Conservation (phyloP, 78 protist species). For the Bigelowiella natans region DNA sequence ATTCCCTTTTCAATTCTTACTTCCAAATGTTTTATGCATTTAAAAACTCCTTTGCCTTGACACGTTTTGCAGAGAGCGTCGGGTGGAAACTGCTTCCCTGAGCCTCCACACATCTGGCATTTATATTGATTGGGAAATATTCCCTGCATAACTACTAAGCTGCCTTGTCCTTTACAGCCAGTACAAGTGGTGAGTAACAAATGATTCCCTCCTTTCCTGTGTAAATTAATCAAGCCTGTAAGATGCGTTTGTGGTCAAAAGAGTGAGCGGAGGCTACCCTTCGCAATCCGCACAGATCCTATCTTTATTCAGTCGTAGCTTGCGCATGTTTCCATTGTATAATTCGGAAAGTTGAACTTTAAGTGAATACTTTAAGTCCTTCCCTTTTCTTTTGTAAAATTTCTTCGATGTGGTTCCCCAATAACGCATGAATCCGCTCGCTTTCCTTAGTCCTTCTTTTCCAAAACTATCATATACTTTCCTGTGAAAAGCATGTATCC, state of each 20-base stretch:
- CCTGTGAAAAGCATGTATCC: not conserved
- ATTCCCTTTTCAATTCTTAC: not conserved
- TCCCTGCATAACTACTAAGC: too few species aligned
- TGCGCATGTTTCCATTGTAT: not conserved
- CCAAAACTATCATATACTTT: not conserved
- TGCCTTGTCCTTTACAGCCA: too few species aligned
- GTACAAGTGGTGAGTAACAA: too few species aligned
- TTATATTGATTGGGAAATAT: too few species aligned
- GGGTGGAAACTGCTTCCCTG: not conserved
- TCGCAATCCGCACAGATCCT: not conserved
- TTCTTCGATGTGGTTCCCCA: too few species aligned
- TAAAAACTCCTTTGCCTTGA: not conserved
- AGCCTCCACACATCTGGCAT: not conserved
- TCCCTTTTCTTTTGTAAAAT: not conserved
- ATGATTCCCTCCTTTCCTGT: too few species aligned
- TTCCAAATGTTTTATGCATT: not conserved
- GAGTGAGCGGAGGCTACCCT: too few species aligned
- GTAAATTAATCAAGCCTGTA: too few species aligned
- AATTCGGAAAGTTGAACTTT: not conserved
- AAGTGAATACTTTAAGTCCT: not conserved
- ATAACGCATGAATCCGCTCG: not conserved
- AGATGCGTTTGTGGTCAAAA: too few species aligned
- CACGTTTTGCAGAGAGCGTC: not conserved
- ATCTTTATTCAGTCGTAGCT: not conserved
- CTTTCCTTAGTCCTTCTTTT: not conserved